Percentiles rank a stretch among this genome's conserved stretches.
Conservation (phyloP, 2,329 filamentous ascomycete species). For the Emergomyces orientalis region DNA sequence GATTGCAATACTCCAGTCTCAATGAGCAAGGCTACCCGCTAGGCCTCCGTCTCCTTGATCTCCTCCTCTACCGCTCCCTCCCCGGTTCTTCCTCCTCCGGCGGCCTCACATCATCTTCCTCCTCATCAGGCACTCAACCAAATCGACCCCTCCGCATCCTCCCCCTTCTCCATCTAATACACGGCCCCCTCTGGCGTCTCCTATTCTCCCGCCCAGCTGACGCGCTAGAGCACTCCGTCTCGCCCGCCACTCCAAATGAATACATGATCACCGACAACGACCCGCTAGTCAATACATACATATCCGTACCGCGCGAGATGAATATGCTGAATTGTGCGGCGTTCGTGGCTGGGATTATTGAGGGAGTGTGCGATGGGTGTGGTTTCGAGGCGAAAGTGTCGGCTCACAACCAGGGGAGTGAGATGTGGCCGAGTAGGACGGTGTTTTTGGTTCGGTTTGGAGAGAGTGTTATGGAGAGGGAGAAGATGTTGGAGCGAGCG, state of each 20-base stretch:
- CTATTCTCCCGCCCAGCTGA: slow-evolving; percentile 87
- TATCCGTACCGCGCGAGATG: slow-evolving; percentile 91
- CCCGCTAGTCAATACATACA: slow-evolving; percentile 87
- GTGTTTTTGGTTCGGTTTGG: slow-evolving; percentile 93
- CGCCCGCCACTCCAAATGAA: slow-evolving; percentile 75
- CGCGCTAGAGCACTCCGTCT: slow-evolving; percentile 78
- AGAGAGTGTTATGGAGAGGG: slow-evolving; percentile 81
- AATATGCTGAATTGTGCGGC: slow-evolving; percentile 92
- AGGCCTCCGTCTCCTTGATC: slow-evolving; percentile 87
- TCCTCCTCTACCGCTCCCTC: slow-evolving; percentile 75
- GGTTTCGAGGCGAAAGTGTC: slow-evolving; percentile 83
- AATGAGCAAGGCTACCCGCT: slow-evolving; percentile 89
- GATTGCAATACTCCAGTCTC: slow-evolving; percentile 60
- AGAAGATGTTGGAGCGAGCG: slow-evolving; percentile 64
- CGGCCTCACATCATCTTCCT: slow-evolving; percentile 71
- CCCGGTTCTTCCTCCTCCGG: slow-evolving; percentile 76
- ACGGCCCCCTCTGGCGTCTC: slow-evolving; percentile 82
- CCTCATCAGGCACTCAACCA: slow-evolving; percentile 49
- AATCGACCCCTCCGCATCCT: slow-evolving; percentile 80
- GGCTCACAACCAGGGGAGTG: slow-evolving; percentile 65
- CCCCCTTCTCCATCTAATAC: slow-evolving; percentile 87
- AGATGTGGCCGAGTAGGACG: slow-evolving; percentile 93
- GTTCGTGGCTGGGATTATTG: slow-evolving; percentile 87
- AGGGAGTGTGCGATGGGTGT: slow-evolving; percentile 89
- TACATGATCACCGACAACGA: slow-evolving; percentile 99